Evolutionary conservation across 2,329 filamentous ascomycete species (phyloP).

Genomic region (Neospermospora avenae): DNA sequence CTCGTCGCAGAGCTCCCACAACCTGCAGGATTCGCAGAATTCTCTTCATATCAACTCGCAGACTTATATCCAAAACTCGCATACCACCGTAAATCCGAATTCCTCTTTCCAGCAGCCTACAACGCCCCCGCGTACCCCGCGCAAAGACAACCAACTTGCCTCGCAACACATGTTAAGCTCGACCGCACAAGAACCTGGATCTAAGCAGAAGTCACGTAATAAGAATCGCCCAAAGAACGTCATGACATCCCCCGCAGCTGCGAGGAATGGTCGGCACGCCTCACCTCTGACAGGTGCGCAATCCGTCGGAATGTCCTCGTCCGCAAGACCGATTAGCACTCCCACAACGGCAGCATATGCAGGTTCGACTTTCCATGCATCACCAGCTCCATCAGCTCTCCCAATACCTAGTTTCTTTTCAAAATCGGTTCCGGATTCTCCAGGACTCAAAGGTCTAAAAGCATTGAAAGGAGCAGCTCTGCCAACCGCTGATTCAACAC

Average conservation of each 20-base stretch:
- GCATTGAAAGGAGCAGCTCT: conserved; percentile 41
- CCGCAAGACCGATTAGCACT: conserved; percentile 40
- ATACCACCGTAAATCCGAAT: conserved; percentile 22
- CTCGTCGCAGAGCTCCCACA: conserved; percentile 38
- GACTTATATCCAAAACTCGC: conserved; percentile 38
- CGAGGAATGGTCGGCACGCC: conserved; percentile 27
- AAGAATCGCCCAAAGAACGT: conserved; percentile 35
- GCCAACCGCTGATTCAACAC: conserved; percentile 37
- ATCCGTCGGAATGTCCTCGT: conserved; percentile 28
- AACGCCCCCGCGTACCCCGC: conserved; percentile 36
- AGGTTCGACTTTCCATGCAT: conserved; percentile 91
- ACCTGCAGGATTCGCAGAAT: conserved; percentile 17
- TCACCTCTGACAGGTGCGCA: conserved; percentile 29
- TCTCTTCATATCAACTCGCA: conserved; percentile 44
- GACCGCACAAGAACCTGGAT: conserved; percentile 25
- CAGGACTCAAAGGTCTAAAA: conserved; percentile 41
- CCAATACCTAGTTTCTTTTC: conserved; percentile 88
- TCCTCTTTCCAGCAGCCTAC: conserved; percentile 25
- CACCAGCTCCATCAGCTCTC: conserved; percentile 83
- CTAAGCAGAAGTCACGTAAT: conserved; percentile 33
- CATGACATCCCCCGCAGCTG: conserved; percentile 30
- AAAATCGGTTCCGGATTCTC: conserved; percentile 69
- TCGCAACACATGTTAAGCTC: conserved; percentile 23
- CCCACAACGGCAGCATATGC: conserved; percentile 61
- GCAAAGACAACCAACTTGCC: conserved; percentile 23